phyloP scores from a whole-genome alignment of 2,329 filamentous ascomycete genomes.

The Incumbomyces lentus region DNA sequence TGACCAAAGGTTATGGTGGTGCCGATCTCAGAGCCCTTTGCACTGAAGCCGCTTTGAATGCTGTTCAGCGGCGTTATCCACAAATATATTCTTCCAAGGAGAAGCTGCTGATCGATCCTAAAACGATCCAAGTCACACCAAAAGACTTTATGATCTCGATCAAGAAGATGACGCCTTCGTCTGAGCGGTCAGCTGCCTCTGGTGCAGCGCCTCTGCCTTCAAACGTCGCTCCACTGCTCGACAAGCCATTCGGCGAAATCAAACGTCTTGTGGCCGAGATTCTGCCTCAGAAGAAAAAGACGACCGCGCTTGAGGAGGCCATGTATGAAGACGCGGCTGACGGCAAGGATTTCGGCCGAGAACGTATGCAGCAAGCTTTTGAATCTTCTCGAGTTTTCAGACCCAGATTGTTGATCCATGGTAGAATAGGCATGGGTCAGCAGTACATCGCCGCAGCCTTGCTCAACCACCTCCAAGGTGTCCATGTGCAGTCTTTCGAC shows the following conservation, averaged over 20 bases:
- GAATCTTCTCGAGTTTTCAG: conserved; percentile 80
- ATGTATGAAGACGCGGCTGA: conserved; percentile 79
- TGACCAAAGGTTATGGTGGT: conserved; percentile 94
- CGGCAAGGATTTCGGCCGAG: conserved; percentile 74
- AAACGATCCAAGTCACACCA: conserved; percentile 73
- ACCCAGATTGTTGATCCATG: conserved; percentile 73
- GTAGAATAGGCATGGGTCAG: conserved; percentile 85
- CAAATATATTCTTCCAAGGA: conserved; percentile 89
- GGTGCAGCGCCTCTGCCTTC: conserved; percentile 72
- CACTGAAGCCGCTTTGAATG: conserved; percentile 90
- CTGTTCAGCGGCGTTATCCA: conserved; percentile 88
- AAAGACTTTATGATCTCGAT: conserved; percentile 97
- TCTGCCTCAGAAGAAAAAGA: conserved; percentile 73
- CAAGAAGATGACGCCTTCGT: conserved; percentile 92
- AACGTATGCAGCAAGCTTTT: conserved; percentile 68
- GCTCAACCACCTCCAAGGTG: conserved; percentile 80
- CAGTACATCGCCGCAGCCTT: conserved; percentile 76
- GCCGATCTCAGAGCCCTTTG: conserved; percentile 88
- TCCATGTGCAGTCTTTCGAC: conserved; percentile 92
- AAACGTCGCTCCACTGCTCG: conserved; percentile 69
- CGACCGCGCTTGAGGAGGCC: conserved; percentile 85
- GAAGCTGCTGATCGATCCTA: conserved; percentile 79
- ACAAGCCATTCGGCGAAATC: conserved; percentile 60
- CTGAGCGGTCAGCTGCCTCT: conserved; percentile 77
- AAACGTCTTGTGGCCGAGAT: conserved; percentile 60